Base-by-base conservation (phyloP, 2,329 filamentous ascomycete species). In the Paecilomyces sp. region DNA sequence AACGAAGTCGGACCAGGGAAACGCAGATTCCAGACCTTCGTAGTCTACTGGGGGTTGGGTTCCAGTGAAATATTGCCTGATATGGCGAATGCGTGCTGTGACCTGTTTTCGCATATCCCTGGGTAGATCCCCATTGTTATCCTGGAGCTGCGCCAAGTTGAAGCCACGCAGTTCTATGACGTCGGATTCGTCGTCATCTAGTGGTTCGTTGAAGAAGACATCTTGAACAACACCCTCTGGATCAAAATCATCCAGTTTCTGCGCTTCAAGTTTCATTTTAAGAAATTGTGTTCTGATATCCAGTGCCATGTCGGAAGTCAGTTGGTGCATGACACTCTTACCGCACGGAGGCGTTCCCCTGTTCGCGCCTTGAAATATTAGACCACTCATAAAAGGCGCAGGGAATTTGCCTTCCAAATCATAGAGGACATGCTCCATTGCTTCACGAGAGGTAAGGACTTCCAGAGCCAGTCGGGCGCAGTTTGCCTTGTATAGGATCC, bases 231-330 rank as follows among this genome's bases (percentile, higher is more conserved):
- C 65, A 9, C 68, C 65, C 12, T 77, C 67, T 3, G 80, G 76
- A 61, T 79, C 66, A 54, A 76, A 80, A 8, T 64, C 61, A 4
- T 70, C 64, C 30, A 71, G 59, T 31, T 71, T 63, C 7, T 70
- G 68, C 9, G 67, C 68, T 50, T 74, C 67, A 3, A 83, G 66
- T 5, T 73, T 67, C n/a, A 74, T 62, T 50, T 85, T 79, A n/a
- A 80, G 72, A 11, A 77, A 72, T 62, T 86, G 84, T 1, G 83
- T 85, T 2, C 83, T 78, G 24, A 86, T 74, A 6, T 83, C 80
- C 6, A 86, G 67, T 1, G 76, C 80, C 24, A 85, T 63, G 3
- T 77, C 66, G 58, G 84, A 80, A 0, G 80, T 82, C 18, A 52
- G 76, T 63, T 57, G 76, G 55, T 12, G 61, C 6, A 83, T 63